Percentiles rank a stretch among this genome's conserved stretches.
Conservation (phyloP, 2,329 filamentous ascomycete genomes). For the Fusarium musae region DNA sequence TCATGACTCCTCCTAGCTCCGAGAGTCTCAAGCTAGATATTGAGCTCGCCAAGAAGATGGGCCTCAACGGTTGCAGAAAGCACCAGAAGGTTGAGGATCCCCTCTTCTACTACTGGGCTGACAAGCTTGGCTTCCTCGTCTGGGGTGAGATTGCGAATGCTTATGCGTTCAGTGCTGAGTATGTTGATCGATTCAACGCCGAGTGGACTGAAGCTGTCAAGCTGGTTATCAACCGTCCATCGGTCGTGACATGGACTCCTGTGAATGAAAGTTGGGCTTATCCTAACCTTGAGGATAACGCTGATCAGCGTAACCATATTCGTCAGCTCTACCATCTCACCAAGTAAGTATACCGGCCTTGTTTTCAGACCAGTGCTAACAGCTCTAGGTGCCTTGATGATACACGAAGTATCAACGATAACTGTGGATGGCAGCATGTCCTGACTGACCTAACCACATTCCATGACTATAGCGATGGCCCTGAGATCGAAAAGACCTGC, state of each 20-base stretch:
- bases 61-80: constrained; percentile 73
- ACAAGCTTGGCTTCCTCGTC: constrained; percentile 69
- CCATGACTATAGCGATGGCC: constrained; percentile 73
- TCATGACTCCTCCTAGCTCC: constrained; percentile 66
- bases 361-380: constrained; percentile 41
- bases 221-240: constrained; percentile 73
- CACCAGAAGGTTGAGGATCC: constrained; percentile 74
- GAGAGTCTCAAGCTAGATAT: constrained; percentile 63
- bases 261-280: constrained; percentile 75
- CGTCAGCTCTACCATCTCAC: constrained; percentile 72
- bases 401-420: constrained; percentile 74
- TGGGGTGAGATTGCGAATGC: constrained; percentile 75
- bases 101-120: constrained; percentile 69
- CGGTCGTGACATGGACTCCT: constrained; percentile 73
- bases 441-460: constrained; percentile 72
- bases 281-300: constrained; percentile 63
- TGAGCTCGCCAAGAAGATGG: constrained; percentile 67
- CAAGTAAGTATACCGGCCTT: constrained; percentile 56
- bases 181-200: constrained; percentile 68
- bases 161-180: constrained; percentile 69
- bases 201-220: constrained; percentile 73
- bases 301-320: constrained; percentile 72
- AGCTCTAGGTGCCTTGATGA: constrained; percentile 62
- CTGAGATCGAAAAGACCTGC: constrained; percentile 66
- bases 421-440: constrained; percentile 78